These are phyloP conservation scores for Metarhizium robertsii DNA, from an alignment of 2,329 filamentous ascomycete species.

Conservation along the genomic window DNA sequence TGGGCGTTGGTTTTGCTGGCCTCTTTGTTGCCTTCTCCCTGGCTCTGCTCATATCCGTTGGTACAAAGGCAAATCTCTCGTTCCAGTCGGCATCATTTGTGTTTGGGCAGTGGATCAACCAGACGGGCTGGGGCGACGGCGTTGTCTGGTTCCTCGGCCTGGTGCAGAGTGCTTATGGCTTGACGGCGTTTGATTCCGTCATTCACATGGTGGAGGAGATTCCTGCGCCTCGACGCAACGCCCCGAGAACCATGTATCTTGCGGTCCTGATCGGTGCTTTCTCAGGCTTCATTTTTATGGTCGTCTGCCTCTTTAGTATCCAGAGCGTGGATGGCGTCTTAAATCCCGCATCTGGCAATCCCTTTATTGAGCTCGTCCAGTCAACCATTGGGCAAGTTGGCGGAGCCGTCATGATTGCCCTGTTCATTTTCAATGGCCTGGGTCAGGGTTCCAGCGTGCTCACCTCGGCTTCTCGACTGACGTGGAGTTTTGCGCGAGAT, in stretches of 20 bases:
- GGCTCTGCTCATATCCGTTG: constrained; percentile 42
- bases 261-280: constrained; percentile 39
- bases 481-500: constrained; percentile 46
- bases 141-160: constrained; percentile 50
- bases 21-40: constrained; percentile 43
- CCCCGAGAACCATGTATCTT: constrained; percentile 42
- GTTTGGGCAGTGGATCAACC: constrained; percentile 38
- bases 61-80: constrained; percentile 29
- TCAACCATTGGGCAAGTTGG: constrained; percentile 24
- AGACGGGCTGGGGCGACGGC: constrained; percentile 41
- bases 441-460: constrained; percentile 42
- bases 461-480: constrained; percentile 41
- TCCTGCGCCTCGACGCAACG: constrained; percentile 39
- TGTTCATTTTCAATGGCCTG: constrained; percentile 48
- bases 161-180: constrained; percentile 44
- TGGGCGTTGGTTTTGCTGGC: constrained; percentile 41
- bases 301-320: constrained; percentile 41
- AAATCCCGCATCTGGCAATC: constrained; percentile 28
- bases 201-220: constrained; percentile 52
- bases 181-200: constrained; percentile 49
- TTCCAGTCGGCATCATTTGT: constrained; percentile 43
- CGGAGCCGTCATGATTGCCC: constrained; percentile 33
- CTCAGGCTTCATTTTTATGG: constrained; percentile 41
- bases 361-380: constrained; percentile 39
- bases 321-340: constrained; percentile 34